Conservation (phyloP, 208 protist species). For the Porcisia deanei region DNA sequence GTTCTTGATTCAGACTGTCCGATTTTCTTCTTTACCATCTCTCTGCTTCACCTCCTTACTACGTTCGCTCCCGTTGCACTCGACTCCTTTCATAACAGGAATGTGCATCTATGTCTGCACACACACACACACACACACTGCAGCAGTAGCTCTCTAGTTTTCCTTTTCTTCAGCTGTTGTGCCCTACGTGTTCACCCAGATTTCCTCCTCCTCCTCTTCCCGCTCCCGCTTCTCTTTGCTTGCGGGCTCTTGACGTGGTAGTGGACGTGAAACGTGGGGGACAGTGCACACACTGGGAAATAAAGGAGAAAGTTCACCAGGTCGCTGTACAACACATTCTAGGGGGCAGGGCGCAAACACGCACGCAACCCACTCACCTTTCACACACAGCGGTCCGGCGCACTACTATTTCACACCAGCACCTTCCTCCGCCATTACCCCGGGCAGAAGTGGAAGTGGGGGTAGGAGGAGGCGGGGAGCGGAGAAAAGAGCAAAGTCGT, state of each 20-base stretch:
- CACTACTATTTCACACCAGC: neutral
- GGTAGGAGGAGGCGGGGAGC: neutral
- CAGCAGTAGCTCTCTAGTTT: neutral
- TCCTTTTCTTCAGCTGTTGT: neutral
- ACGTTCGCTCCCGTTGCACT: neutral
- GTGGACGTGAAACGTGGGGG: neutral
- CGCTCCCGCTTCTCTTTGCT: neutral
- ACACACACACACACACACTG: neutral
- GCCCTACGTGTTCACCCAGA: neutral
- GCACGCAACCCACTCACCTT: neutral
- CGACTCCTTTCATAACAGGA: neutral
- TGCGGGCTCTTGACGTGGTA: constrained; percentile 4
- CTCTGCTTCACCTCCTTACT: constrained; percentile 2
- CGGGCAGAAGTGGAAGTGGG: neutral
- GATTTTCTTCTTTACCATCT: neutral
- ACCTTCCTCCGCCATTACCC: neutral
- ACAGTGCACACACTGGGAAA: neutral
- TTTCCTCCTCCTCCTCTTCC: neutral
- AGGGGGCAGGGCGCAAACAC: neutral
- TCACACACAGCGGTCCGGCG: neutral
- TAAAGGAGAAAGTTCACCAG: neutral
- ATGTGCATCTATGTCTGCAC: neutral
- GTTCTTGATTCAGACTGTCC: neutral
- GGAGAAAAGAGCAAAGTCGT: neutral
- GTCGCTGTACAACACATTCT: neutral